These are phyloP conservation scores for Rhazya stricta DNA, from an alignment of 257 asterid species.

Conservation along the genomic window DNA sequence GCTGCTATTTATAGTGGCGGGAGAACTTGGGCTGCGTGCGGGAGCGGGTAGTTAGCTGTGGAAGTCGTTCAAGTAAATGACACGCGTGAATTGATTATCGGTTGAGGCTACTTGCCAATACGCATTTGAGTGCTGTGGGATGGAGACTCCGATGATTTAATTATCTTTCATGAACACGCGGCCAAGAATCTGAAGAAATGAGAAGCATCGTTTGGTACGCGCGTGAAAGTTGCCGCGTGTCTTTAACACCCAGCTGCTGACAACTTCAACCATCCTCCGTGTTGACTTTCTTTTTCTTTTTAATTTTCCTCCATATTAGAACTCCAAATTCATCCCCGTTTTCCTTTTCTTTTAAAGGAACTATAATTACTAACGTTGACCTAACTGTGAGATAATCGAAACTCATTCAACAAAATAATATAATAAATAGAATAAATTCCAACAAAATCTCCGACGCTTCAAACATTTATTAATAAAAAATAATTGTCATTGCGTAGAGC, in stretches of 20 bases:
- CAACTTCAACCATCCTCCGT: not conserved
- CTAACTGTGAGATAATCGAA: too few relatives aligned
- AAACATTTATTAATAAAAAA: too few relatives aligned
- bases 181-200: not conserved
- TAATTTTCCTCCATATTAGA: too few relatives aligned
- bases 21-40: not conserved
- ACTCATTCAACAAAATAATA: too few relatives aligned
- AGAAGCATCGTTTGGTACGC: not conserved
- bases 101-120: not conserved
- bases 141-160: not conserved
- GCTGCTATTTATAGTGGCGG: slow-evolving; percentile 15
- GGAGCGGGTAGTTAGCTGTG: not conserved
- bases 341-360: too few relatives aligned
- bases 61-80: not conserved
- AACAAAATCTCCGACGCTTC: too few relatives aligned
- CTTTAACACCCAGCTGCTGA: not conserved
- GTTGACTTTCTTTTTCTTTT: not conserved
- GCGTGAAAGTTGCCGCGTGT: not conserved
- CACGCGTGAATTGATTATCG: not conserved
- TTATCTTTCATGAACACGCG: too few relatives aligned
- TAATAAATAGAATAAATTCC: too few relatives aligned
- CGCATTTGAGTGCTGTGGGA: not conserved
- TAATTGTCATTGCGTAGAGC: too few relatives aligned
- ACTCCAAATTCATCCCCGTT: too few relatives aligned
- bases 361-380: too few relatives aligned